These are phyloP conservation scores for Trichoderma orchidacearum DNA, from an alignment of 495 filamentous ascomycete species.

Conservation along the genomic window DNA sequence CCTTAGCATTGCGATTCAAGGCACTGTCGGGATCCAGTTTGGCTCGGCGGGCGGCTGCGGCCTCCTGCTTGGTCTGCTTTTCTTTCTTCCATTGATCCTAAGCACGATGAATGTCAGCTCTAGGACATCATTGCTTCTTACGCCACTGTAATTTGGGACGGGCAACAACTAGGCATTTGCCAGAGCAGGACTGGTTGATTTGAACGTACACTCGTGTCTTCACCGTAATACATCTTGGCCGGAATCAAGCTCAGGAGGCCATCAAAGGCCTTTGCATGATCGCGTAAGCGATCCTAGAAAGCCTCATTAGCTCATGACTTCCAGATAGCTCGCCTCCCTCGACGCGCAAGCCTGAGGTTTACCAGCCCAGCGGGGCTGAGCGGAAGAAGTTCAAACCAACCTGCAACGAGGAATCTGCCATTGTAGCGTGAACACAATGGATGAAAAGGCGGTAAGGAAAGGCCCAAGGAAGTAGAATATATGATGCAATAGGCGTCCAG, in stretches of 20 bases:
- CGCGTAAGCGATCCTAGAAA: conserved; percentile 66
- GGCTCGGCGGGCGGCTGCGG: conserved; percentile 58
- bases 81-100: conserved; percentile 79
- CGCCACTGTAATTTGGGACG: no score
- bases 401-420: conserved; percentile 22
- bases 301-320: conserved; percentile 6
- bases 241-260: conserved; percentile 86
- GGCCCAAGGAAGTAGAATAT: not conserved
- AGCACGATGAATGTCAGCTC: not conserved
- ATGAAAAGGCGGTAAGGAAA: not conserved
- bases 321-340: not conserved
- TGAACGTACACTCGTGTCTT: conserved; percentile 63
- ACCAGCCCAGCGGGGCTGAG: conserved; percentile 2
- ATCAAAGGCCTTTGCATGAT: conserved; percentile 78
- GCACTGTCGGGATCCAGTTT: conserved; percentile 77
- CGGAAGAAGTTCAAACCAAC: conserved; percentile 11
- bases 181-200: not conserved
- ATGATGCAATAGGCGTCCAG: not conserved
- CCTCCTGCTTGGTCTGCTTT: conserved; percentile 77
- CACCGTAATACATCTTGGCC: conserved; percentile 81
- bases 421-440: not conserved
- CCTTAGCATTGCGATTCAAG: conserved; percentile 58
- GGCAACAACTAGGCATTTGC: conserved; percentile 5
- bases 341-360: not conserved
- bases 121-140: not conserved